Evolutionary conservation across 2,329 filamentous ascomycete genomes (phyloP), one percentile per base, ranked within the genome.

Genomic region (Nemania sp.): DNA sequence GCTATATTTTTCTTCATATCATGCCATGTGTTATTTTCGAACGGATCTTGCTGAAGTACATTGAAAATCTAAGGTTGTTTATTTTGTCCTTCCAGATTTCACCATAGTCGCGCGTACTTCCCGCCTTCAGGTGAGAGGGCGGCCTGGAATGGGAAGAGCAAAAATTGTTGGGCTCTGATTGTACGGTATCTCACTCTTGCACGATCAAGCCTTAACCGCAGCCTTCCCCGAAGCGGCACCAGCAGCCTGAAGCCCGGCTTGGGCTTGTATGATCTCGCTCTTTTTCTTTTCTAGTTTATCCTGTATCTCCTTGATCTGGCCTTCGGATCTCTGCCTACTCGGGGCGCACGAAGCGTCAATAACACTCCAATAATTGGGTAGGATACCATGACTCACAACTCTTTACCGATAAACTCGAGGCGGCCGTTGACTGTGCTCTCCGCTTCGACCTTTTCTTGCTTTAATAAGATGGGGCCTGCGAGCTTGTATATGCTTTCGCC

Each of bases 401-500:
- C 93, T 67, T 93, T 90, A 61, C 86, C 82, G 62, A 99, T 99
- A 68, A 93, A 97, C 62, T 96, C 91, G 45, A 99, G 73, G 20
- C 94, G 85, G 17, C 90, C 90, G 64, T 95, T 91, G 15, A 99
- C 94, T 0, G 91, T 92, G 78, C 90, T 88, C 61, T 91, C 86
- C 0, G 94, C 94, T 71, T 99, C 94, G 1, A 84, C 77, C 72
- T 90, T 92, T 53, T 97, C 94, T 73, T 99, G 94, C 79, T 97
- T 97, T 67, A 99, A 74, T 31, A 99, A 77, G 6, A 97, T 90
- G 0, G 94, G 94, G 0, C 94, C 94, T 41, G 96, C 86, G 36
- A 97, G 84, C 75, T 97, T 99, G 83, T 96, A 99, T 72, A 99
- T 96, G 60, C 86, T 90, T 67, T 95, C 89, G 64, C 88, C 88